Evolutionary conservation across 495 filamentous ascomycete genomes (phyloP), one percentile per base, ranked within the genome.

Genomic region (Parathielavia hyrcaniae): DNA sequence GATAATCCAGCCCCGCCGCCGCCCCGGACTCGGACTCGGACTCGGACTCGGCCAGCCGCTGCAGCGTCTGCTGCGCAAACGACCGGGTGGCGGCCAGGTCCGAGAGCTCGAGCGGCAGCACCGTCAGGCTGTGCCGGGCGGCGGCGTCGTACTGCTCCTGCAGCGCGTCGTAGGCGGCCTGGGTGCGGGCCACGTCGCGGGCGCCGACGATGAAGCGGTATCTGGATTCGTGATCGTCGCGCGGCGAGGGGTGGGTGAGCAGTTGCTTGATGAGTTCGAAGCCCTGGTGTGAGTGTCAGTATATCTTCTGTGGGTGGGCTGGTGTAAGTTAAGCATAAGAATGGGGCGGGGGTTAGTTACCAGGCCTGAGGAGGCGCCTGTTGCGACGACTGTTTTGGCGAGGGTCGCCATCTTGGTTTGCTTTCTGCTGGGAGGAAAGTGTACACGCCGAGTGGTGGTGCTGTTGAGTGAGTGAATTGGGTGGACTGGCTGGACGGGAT

Each of bases 171-270:
- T 69, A 78, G 10, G 71, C 73, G 0, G 65, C 64, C 44, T 68
- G 56, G 19, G 74, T 69, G 4, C 60, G 61, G 59, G 65, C 32
- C 3, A 66, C 58, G 46, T 77, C 69, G 10, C 75, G 70, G 5
- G 71, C 75, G 30, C 74, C 75, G 46, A 78, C 68, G 54, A 78
- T 73, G 54, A 78, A 67, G n/a, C 66, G 70, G 60, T 76, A 73
- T n/a, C n/a, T n/a, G n/a, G n/a, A n/a, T n/a, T n/a, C n/a, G n/a
- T n/a, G n/a, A n/a, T n/a, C n/a, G n/a, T n/a, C n/a, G n/a, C n/a
- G n/a, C 0, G 70, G 14, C 46, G 56, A 38, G 68, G 44, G 70
- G 12, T 30, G 50, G 32, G 32, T 50, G 19, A 77, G 69, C 50
- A 76, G 67, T 43, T 75, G 70, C 44, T 70, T 75, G 51, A 77